Base-by-base conservation (phyloP, 805 yeast genomes). In the Scheffersomyces lignosus region DNA sequence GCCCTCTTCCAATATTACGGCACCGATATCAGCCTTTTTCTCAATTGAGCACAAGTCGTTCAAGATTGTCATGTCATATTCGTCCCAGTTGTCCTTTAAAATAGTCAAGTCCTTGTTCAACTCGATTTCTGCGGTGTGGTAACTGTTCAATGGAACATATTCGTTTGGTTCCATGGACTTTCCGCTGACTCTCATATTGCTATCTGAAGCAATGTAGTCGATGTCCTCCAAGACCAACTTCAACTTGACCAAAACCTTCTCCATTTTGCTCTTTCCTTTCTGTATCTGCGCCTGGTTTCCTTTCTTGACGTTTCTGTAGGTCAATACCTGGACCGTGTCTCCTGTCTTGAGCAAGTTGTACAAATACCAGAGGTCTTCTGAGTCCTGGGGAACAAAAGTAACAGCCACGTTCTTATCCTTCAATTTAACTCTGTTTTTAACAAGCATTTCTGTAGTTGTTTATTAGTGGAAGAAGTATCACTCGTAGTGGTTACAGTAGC, bases 1-100 rank as follows among this genome's bases (percentile, higher is more conserved):
- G 15, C 98, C 99, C 52, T 93, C 97, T 60, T 91, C 89, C 51
- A 93, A 62, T 0, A 90, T 95, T 16, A 93, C 81, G 1, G 98
- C 98, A 3, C 96, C 99, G 15, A 91, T 77, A 51, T 91, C 98
- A 0, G 96, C 95, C 54, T 81, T 82, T 26, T 77, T 74, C 39
- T 82, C 96, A 13, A 86, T 73, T 16, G 86, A 78, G 33, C 88
- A 79, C 2, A 96, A 78, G 33, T 84, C 81, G 3, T 41, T 36
- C 26, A 47, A 35, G 12, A 77, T 70, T 5, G 89, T 66, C 14
- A 83, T 64, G 22, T 78, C 81, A 41, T 80, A 72, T 29, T 78
- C 74, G 58, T 91, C 96, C 90, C 95, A 89, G 36, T 79, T 85
- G 15, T 77, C 75, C 54, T 91, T 93, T 45, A 71, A 66, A 15